phyloP scores from a whole-genome alignment of 257 asterid species.

The Leptodermis oblonga region DNA sequence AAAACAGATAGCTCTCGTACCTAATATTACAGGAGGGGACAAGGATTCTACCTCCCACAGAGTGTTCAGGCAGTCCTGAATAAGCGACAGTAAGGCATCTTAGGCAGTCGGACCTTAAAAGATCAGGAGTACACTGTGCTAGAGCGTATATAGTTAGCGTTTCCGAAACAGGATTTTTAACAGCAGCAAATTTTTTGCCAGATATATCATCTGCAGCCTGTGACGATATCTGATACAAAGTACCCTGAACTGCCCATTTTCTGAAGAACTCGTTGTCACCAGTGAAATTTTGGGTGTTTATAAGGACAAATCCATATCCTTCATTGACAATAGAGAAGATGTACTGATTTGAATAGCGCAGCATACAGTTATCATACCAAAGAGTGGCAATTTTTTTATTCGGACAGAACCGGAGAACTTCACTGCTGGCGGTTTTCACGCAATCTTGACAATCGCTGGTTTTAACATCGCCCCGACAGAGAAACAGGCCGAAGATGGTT shows the following conservation, averaged over 20 bases:
- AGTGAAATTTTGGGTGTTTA: no score
- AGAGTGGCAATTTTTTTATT: no score
- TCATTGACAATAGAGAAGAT: not conserved
- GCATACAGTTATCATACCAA: conserved; percentile 14
- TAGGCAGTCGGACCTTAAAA: conserved; percentile 13
- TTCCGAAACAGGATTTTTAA: no score
- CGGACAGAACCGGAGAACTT: conserved; percentile 13
- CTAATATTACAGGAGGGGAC: not conserved
- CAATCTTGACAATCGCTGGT: conserved; percentile 5
- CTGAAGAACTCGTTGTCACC: no score
- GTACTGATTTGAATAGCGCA: conserved; percentile 16
- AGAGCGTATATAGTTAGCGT: conserved; percentile 10
- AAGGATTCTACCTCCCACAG: not conserved
- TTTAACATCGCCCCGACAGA: conserved; percentile 27
- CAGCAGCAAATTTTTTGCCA: conserved; percentile 12
- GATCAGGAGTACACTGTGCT: conserved; percentile 28
- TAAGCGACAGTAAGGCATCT: not conserved
- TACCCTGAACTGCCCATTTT: not conserved
- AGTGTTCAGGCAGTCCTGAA: not conserved
- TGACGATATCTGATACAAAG: not conserved
- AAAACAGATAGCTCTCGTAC: not conserved
- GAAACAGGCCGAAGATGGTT: conserved; percentile 20
- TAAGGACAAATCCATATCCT: no score
- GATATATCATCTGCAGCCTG: not conserved
- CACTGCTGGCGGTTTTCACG: not conserved